Evolutionary conservation across 495 filamentous ascomycete species (phyloP), one percentile per base, ranked within the genome.

Genomic region (Neurospora cerealis): DNA sequence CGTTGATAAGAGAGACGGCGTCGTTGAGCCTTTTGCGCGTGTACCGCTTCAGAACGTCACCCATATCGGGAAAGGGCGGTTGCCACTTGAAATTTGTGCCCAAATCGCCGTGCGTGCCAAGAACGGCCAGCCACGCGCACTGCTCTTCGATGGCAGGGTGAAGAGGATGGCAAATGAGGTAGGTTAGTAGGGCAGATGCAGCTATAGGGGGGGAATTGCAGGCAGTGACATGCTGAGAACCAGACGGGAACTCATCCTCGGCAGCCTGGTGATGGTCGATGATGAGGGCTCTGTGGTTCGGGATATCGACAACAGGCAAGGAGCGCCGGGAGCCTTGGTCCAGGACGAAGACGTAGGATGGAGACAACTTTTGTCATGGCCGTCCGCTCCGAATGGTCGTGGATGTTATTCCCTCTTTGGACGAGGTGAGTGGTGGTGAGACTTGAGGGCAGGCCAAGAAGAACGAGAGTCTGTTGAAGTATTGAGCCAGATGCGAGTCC

Each of bases 51-150:
- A 89, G 86, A 0, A 85, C 82, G 10, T 83, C 79, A 11, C 81
- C 80, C 86, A 90, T 88, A 70, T 89, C 85, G 8, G 88, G 88
- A 73, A 90, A 89, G 2, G 88, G 89, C 3, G 84, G 81, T 42
- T 85, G 78, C 87, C 89, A 89, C 77, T 88, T 88, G 28, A 90
- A 46, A 5, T 83, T 83, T 48, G 83, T 88, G 62, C 88, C 88
- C 4, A 90, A 80, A 72, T 90, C 88, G n/a, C 87, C 88, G 73
- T 89, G 87, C 0, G 88, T 89, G 2, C 89, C 89, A 71, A 90
- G 85, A 4, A 81, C 82, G 72, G 86, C 88, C 1, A 90, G 77
- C 82, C 87, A 89, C 36, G 80, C 87, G 74, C 87, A 87, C 28
- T 78, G 77, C 13, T 76, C 75, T 15, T 75, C 76, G 10, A 89